A percentile compares a stretch with the other conserved stretches of the same genome.
phyloP scores from a whole-genome alignment of 495 filamentous ascomycete species.

The Schizothecium vesticola region DNA sequence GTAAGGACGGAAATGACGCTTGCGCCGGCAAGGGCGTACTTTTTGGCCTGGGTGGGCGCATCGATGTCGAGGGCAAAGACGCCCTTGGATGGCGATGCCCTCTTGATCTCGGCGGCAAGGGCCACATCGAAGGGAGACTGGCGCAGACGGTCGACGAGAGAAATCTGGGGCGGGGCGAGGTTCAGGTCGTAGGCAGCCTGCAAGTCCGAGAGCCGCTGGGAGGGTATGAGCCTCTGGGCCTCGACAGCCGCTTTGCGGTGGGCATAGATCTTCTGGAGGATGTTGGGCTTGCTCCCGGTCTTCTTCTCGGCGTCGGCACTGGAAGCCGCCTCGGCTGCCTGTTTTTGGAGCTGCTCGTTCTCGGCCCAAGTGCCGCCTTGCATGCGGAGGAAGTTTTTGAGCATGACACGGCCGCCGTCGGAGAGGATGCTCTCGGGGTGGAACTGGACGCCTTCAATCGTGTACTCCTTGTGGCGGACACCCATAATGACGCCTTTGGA shows the following conservation, averaged over 20 bases:
- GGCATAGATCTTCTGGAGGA: constrained; percentile 87
- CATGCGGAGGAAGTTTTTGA: constrained; percentile 85
- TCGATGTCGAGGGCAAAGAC: constrained; percentile 82
- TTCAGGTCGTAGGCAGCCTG: constrained; percentile 80
- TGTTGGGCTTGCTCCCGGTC: constrained; percentile 64
- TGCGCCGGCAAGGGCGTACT: constrained; percentile 89
- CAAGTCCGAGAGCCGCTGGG: constrained; percentile 76
- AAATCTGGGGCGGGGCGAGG: constrained; percentile 77
- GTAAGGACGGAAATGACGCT: constrained; percentile 97
- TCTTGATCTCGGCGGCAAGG: constrained; percentile 95
- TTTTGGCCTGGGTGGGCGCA: constrained; percentile 82
- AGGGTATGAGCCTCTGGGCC: constrained; percentile 80
- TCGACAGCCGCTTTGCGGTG: constrained; percentile 72
- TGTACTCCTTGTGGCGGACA: constrained; percentile 82
- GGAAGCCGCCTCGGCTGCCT: constrained; percentile 25
- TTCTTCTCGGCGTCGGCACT: constrained; percentile 19
- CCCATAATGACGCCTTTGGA: constrained; percentile 89
- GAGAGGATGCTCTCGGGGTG: constrained; percentile 97
- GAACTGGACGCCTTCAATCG: constrained; percentile 93
- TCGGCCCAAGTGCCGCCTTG: constrained; percentile 86
- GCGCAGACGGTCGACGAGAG: constrained; percentile 72
- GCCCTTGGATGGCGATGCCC: constrained; percentile 94
- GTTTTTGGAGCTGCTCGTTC: constrained; percentile 53
- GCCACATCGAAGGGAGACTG: constrained; percentile 76
- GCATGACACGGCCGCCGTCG: constrained; percentile 78